phyloP scores from a whole-genome alignment of 371 early-diverging fungal genomes.

The Rhizopus arrhizus region DNA sequence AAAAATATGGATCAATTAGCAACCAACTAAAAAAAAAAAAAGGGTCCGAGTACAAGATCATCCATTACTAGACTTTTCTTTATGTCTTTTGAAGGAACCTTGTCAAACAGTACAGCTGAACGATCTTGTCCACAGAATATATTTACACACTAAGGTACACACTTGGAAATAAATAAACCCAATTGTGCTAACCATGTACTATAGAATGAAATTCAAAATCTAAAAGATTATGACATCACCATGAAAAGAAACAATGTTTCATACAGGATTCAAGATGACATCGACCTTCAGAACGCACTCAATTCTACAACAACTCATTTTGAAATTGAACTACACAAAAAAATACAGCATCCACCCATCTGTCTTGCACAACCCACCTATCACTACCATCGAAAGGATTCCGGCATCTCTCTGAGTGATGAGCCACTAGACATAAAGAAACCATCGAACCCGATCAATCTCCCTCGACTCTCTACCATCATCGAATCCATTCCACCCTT shows the following conservation, averaged over 20 bases:
- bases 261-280: slow-evolving; percentile 22
- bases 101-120: too few species aligned
- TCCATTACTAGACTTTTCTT: slow-evolving; percentile 13
- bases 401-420: slow-evolving; percentile 31
- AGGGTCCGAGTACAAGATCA: slow-evolving; percentile 31
- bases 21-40: neutral
- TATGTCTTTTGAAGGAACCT: slow-evolving; percentile 6
- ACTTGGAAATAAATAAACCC: too few species aligned
- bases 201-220: neutral
- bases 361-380: neutral
- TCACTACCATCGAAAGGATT: slow-evolving; percentile 28
- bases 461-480: slow-evolving; percentile 11
- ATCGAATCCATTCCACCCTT: neutral
- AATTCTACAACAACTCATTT: slow-evolving; percentile 14
- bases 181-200: too few species aligned
- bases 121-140: too few species aligned
- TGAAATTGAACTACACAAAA: slow-evolving; percentile 2
- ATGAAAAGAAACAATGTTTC: slow-evolving; percentile 14
- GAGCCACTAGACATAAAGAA: neutral
- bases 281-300: slow-evolving; percentile 23
- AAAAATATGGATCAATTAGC: neutral
- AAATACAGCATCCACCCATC: neutral
- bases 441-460: neutral
- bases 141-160: too few species aligned
- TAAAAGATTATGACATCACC: slow-evolving; percentile 22